Base-by-base conservation (phyloP, 768 basidiomycete species). In the Termitomyces sp. region DNA sequence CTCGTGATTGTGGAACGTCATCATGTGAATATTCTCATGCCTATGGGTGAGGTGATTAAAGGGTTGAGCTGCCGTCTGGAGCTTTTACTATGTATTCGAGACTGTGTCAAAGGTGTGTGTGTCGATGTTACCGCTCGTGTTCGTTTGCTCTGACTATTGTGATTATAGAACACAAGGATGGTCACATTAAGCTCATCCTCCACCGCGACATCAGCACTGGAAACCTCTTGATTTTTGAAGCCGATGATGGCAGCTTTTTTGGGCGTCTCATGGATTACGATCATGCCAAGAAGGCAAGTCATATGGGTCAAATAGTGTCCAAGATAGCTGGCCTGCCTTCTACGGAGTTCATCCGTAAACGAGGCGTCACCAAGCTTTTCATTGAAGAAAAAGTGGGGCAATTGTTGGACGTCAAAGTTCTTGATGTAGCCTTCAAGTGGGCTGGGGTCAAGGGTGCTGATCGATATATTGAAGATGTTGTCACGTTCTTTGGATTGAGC, bases 221-320 rank as follows among this genome's bases (percentile, higher is more conserved):
- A 11, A 54, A 59, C 22, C 36, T 54, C 20, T 54, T 48, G 24
- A 54, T 59, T 6, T 59, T 59, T 20, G 8, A n/a, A n/a, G 20
- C 4, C 15, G 1, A 9, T 15, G 5, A 52, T n/a, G 51, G 34
- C 6, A 7, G 33, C n/a, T 30, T 11, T 16, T 33, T 36, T 16
- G 51, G 58, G 11, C 51, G 44, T 15, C 34, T 53, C 22, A 58
- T 58, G 34, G 58, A 58, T 46, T 52, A 52, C 12, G 44, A 58
- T 37, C 42, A 53, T 31, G 58, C 44, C 36, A 57, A 57, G 18
- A 39, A 48, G 18, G 46, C 36, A 18, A 1, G 20, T 16, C 13
- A 24, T 13, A 11, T 13, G 31, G 1, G 16, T 11, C 12, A 18
- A 8, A 54, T 54, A 34, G 11, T 2, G 12, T 42, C 27, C 15